Percentiles rank a stretch among this genome's conserved stretches.
These are phyloP conservation scores for Venturia carpophila DNA, from an alignment of 2,329 filamentous ascomycete genomes.

Conservation along the genomic window DNA sequence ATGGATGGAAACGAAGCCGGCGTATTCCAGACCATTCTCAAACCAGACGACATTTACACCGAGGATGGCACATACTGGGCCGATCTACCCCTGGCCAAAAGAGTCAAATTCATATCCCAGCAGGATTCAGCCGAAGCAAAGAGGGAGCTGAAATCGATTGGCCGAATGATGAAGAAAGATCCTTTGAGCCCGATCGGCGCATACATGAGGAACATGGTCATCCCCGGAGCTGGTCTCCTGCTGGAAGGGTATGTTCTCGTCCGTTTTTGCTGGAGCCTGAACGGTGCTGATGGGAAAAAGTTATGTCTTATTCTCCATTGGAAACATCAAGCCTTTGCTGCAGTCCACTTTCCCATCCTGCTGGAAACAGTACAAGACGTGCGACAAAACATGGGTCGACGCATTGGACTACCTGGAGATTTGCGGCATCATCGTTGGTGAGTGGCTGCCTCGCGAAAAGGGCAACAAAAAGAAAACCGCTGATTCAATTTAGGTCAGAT, in stretches of 20 bases:
- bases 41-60: conserved; percentile 83
- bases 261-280: background rate
- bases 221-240: conserved; percentile 85
- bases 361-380: conserved; percentile 61
- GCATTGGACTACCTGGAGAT: conserved; percentile 89
- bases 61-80: conserved; percentile 85
- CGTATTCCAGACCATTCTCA: conserved; percentile 71
- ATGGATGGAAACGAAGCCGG: conserved; percentile 53
- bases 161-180: conserved; percentile 76
- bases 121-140: conserved; percentile 64
- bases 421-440: conserved; percentile 73
- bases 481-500: conserved; percentile 50
- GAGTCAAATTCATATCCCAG: conserved; percentile 65
- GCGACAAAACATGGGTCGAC: conserved; percentile 71
- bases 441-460: background rate
- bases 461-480: conserved; percentile 4
- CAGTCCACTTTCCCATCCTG: conserved; percentile 65
- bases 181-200: conserved; percentile 74
- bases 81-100: conserved; percentile 64
- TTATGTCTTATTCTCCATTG: conserved; percentile 95
- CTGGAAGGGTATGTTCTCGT: conserved; percentile 58
- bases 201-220: conserved; percentile 85
- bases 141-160: conserved; percentile 59
- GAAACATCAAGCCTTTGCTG: conserved; percentile 81
- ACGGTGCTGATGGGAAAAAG: conserved; percentile 34